A percentile compares a stretch with the other conserved stretches of the same genome.
These are phyloP conservation scores for Lichtheimia ramosa DNA, from an alignment of 371 early-diverging fungal species.

Conservation along the genomic window DNA sequence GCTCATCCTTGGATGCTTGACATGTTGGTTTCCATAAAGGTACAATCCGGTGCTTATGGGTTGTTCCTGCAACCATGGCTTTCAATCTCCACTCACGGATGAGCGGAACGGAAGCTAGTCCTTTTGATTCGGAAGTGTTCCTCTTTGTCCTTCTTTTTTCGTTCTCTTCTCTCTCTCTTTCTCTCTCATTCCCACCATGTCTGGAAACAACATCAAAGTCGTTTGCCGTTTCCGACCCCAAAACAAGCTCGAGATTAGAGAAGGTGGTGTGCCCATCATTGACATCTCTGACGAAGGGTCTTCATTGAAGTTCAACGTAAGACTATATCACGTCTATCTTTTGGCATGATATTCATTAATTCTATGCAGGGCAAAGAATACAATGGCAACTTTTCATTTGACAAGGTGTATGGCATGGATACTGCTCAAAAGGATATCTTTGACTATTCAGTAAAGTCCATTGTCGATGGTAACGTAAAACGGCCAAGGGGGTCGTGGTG, in stretches of 20 bases:
- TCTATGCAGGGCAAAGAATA: conserved; percentile 14
- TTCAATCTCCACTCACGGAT: neutral
- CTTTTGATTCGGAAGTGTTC: neutral
- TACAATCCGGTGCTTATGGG: neutral
- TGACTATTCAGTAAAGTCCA: conserved; percentile 80
- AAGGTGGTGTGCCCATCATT: conserved; percentile 81
- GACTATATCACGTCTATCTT: neutral
- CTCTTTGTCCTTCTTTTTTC: neutral
- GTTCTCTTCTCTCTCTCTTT: neutral
- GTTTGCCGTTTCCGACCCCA: conserved; percentile 93
- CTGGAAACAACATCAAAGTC: conserved; percentile 83
- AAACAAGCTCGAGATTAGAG: conserved; percentile 79
- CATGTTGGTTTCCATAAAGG: neutral
- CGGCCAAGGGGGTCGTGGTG: neutral
- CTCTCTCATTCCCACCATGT: conserved; percentile 6
- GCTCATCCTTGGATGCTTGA: too few species aligned
- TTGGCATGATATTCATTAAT: neutral
- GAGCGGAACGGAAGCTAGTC: neutral
- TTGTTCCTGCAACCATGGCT: neutral
- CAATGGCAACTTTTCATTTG: conserved; percentile 69
- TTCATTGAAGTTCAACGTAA: conserved; percentile 37
- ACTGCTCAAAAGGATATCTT: conserved; percentile 80
- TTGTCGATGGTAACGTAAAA: conserved; percentile 71
- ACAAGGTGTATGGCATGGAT: conserved; percentile 78
- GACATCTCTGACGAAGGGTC: conserved; percentile 77